Base-by-base conservation (phyloP, 306 rosid genomes). In the Sicyos edulis region DNA sequence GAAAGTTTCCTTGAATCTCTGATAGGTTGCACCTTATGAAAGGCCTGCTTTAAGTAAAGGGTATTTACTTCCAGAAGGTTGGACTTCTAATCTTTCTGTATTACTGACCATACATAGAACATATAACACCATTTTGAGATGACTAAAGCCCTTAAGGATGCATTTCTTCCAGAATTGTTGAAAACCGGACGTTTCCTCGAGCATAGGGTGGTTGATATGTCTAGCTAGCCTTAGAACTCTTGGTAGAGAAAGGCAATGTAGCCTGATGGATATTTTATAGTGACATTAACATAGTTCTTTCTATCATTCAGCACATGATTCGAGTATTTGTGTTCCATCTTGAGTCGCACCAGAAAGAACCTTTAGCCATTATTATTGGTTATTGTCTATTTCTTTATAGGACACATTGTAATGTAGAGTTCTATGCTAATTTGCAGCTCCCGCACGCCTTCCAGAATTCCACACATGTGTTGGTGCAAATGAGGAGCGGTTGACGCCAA, bases 21-120 rank as follows among this genome's bases (percentile, higher is more conserved):
- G 82, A 83, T 89, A 93, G 99, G 96, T 91, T 70, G 84, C 96
- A 4, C 99, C 99, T 70, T 93, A 93, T 75, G 99, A 93, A 88
- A 93, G 99, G 76, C 99, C 99, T 72, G 99, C 97, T 65, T 85
- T 93, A 81, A 91, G 99, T 87, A 93, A 93, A 82, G 99, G 99
- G 29, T 91, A 73, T 83, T 83, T 93, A 82, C 96, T 93, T 75
- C 99, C 99, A 40, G 96, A 91, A 86, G 97, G 97, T 93, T 82
- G 66, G 75, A 2, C 55, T 65, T 74, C 55, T 80, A 72, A 42
- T 73, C 66, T 66, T 68, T 73, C 6, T 44, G 32, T 65, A 55
- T 75, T 15, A n/a, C 75, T 49, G 34, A 24, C 52, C 24, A 63
- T 20, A 44, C 26, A 14, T 50, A 15, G 54, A 16, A 20, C 34